Evolutionary conservation across 805 yeast genomes (phyloP).

Genomic region (Tanozyma kutaoensis): DNA sequence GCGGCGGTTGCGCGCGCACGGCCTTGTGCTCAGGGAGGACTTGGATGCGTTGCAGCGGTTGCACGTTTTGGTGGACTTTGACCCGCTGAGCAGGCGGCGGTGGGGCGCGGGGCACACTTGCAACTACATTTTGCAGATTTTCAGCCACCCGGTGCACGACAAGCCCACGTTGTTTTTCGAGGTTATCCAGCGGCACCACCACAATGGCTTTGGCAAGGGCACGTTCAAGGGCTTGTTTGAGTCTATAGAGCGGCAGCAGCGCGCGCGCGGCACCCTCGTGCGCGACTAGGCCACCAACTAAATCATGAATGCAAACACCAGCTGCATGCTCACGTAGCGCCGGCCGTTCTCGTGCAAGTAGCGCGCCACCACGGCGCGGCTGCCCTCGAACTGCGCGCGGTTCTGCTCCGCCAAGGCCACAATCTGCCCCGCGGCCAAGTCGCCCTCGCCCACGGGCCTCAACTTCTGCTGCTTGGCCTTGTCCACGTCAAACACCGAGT

Average conservation of each 20-base stretch:
- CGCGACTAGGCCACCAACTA: no score
- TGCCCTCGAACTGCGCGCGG: conserved; percentile 40
- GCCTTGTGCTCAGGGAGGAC: conserved; percentile 36
- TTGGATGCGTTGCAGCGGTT: conserved; percentile 34
- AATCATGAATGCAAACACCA: conserved; percentile 55
- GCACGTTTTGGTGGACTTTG: conserved; percentile 65
- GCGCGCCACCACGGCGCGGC: conserved; percentile 49
- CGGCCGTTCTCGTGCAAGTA: conserved; percentile 78
- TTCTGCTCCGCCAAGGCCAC: conserved; percentile 75
- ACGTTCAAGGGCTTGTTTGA: conserved; percentile 76
- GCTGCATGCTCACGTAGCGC: conserved; percentile 74
- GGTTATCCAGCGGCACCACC: conserved; percentile 67
- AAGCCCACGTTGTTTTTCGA: conserved; percentile 78
- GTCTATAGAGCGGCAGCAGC: conserved; percentile 69
- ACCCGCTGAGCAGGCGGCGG: conserved; percentile 27
- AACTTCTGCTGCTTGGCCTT: conserved; percentile 49
- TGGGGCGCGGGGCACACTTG: conserved; percentile 8
- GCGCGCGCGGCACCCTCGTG: conserved; percentile 56
- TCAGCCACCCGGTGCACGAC: conserved; percentile 63
- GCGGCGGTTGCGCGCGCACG: conserved; percentile 29
- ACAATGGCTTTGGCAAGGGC: conserved; percentile 83
- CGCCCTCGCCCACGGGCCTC: conserved; percentile 35
- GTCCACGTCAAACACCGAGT: conserved; percentile 68
- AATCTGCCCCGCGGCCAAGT: conserved; percentile 35
- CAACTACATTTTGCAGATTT: conserved; percentile 71